Percentiles rank a stretch among this genome's conserved stretches.
These are phyloP conservation scores for Candida gorgasii DNA, from an alignment of 805 yeast species.

Conservation along the genomic window DNA sequence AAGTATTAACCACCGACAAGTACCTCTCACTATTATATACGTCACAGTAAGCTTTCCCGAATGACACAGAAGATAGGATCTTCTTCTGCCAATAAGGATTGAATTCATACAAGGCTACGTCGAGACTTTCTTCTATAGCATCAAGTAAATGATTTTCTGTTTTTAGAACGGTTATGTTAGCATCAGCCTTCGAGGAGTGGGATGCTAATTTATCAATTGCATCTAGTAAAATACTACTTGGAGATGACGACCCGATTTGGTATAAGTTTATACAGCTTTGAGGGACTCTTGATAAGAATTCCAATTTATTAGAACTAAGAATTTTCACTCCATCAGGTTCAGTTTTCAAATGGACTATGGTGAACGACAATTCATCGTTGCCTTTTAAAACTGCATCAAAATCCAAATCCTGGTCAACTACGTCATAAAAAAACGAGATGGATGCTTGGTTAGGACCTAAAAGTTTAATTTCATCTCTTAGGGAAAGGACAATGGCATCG, in stretches of 20 bases:
- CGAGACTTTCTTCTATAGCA: constrained; percentile 72
- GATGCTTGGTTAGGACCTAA: constrained; percentile 69
- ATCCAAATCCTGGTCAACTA: constrained; percentile 31
- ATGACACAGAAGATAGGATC: constrained; percentile 75
- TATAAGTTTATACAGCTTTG: constrained; percentile 60
- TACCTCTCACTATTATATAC: constrained; percentile 60
- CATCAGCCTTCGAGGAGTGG: constrained; percentile 80
- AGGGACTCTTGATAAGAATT: constrained; percentile 65
- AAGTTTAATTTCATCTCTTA: constrained; percentile 63
- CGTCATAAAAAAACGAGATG: constrained; percentile 53
- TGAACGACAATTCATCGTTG: constrained; percentile 24
- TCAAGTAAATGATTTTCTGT: constrained; percentile 43
- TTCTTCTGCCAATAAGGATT: constrained; percentile 79
- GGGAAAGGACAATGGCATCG: constrained; percentile 71
- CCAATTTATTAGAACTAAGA: constrained; percentile 56
- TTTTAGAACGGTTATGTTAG: constrained; percentile 59
- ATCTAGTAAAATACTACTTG: constrained; percentile 81
- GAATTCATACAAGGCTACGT: constrained; percentile 77
- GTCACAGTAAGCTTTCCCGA: constrained; percentile 68
- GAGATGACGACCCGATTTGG: constrained; percentile 79
- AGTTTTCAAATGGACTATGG: constrained; percentile 46
- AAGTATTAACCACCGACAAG: constrained; percentile 57
- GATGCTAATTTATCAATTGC: constrained; percentile 60
- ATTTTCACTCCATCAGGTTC: constrained; percentile 72
- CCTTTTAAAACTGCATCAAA: constrained; percentile 23